Evolutionary conservation across 1,284 basidiomycete species (phyloP), one percentile per base, ranked within the genome.

Genomic region (Trichosporon coremiiforme): DNA sequence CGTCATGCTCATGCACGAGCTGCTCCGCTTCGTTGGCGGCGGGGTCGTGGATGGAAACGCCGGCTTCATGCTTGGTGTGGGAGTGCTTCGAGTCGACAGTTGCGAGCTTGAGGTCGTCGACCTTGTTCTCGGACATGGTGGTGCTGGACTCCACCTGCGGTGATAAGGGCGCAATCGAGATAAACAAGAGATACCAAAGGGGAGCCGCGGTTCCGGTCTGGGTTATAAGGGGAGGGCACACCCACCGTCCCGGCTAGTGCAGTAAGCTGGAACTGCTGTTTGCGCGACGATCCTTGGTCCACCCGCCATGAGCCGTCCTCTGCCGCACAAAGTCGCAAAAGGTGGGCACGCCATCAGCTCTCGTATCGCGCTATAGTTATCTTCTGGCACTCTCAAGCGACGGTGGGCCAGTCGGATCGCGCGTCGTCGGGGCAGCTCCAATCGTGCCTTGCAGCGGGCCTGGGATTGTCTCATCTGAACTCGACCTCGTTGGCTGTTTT

Each of bases 1-100:
- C 62, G 6, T 47, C 47, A 17, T 68, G 62, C 20, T 55, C 67
- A 7, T 12, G 35, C 20, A 63, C 50, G 20, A 64, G n/a, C 33
- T 55, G 29, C 45, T 68, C 62, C n/a, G 60, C 62, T 15, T 64
- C 45, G 31, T 25, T 38, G 17, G 45, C 13, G 10, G 63, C 60
- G 33, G 50, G 47, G n/a, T 55, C 50, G 20, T 66, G 33, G 50
- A 66, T 57, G 31, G 29, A 33, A 4, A 62, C 33, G 31, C 31
- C 57, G 33, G 12, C 57, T 6, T 31, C 7, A 31, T 33, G 8
- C 10, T 53, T 53, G 7, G 22, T 9, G 50, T 53, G 50, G 15
- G 50, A 53, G 29, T 62, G 57, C 57, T 62, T 62, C 13, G 57
- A 62, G 57, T 62, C 57, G 29, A 62, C 31, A 15, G 15, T 15